Percentiles rank a stretch among this genome's conserved stretches.
phyloP scores from a whole-genome alignment of 306 rosid species.

The Arachis hypogaea region DNA sequence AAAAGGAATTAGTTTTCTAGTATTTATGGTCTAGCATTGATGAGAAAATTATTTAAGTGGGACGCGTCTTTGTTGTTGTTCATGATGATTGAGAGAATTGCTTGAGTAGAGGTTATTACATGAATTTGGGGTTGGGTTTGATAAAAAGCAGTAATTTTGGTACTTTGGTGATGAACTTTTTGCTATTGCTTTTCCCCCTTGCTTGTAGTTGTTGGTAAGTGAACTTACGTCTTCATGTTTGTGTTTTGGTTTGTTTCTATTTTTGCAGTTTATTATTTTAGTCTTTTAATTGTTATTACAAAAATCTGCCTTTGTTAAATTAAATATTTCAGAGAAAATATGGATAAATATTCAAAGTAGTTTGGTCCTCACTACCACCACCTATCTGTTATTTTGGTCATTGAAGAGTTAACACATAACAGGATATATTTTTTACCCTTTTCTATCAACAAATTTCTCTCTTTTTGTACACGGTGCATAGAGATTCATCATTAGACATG shows the following conservation, averaged over 20 bases:
- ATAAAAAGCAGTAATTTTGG: not conserved
- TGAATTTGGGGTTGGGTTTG: not conserved
- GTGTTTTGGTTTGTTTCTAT: not conserved
- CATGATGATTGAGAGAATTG: too few relatives aligned
- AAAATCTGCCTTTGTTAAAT: not conserved
- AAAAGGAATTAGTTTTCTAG: not conserved
- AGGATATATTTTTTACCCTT: not conserved
- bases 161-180: not conserved
- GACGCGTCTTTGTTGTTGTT: too few relatives aligned
- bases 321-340: not conserved
- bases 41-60: not conserved
- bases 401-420: not conserved
- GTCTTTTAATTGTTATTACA: too few relatives aligned
- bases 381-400: not conserved
- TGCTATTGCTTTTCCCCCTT: not conserved
- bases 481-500: not conserved
- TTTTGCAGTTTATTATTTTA: not conserved
- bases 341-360: not conserved
- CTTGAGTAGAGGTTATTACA: not conserved
- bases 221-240: not conserved
- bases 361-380: not conserved
- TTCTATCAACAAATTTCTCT: not conserved
- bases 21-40: not conserved
- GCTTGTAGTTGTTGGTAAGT: not conserved
- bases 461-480: not conserved